Conservation (phyloP, 352 stramenopile genomes). For the Pythium volutum region DNA sequence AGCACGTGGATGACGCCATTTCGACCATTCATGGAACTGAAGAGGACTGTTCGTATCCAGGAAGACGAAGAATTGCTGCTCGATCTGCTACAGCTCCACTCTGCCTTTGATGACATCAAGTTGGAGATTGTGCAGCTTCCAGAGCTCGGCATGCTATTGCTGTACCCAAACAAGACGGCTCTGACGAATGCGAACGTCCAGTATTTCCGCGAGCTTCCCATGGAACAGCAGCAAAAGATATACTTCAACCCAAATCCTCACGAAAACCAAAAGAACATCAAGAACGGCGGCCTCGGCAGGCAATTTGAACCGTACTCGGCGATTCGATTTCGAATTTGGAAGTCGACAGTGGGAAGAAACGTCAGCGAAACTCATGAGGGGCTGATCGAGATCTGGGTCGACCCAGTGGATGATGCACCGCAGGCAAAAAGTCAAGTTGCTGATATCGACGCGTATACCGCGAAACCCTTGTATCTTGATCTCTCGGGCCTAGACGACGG, state of each 20-base stretch:
- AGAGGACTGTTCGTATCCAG: constrained; percentile 32
- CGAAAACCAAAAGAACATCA: constrained; percentile 51
- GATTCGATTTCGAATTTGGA: constrained; percentile 27
- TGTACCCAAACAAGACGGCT: constrained; percentile 45
- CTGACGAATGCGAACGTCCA: constrained; percentile 37
- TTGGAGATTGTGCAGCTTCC: constrained; percentile 50
- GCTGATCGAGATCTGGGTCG: constrained; percentile 54
- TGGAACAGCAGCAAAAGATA: constrained; percentile 46
- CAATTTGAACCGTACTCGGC: constrained; percentile 14
- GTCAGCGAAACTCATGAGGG: constrained; percentile 30
- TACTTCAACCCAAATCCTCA: constrained; percentile 44
- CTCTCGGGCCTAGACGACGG: constrained; percentile 35
- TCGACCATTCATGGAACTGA: constrained; percentile 35
- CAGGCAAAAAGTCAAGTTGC: constrained; percentile 17
- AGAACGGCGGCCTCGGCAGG: not conserved
- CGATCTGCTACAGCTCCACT: constrained; percentile 53
- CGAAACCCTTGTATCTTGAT: constrained; percentile 29
- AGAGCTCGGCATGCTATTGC: constrained; percentile 43
- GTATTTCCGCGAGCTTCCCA: constrained; percentile 39
- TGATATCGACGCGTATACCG: constrained; percentile 25
- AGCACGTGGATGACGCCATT: constrained; percentile 34
- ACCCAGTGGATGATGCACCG: constrained; percentile 46
- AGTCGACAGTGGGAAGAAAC: constrained; percentile 26
- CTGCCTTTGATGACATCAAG: constrained; percentile 55
- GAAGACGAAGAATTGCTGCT: constrained; percentile 49